Evolutionary conservation across 2,329 filamentous ascomycete species (phyloP).

Genomic region (Hymenoscyphus scutula): DNA sequence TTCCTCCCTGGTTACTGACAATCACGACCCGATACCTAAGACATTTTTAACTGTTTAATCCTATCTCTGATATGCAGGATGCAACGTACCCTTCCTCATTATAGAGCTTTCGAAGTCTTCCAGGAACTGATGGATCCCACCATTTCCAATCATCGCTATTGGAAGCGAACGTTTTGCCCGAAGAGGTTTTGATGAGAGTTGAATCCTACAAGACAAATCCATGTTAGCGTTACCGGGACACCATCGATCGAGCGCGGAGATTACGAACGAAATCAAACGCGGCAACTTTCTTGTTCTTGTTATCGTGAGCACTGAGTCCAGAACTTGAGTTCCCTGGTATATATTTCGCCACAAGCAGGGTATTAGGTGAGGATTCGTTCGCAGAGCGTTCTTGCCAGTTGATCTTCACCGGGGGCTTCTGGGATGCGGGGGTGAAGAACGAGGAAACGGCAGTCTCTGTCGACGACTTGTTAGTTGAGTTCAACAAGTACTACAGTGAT

Average conservation of each 20-base stretch:
- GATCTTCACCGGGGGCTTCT: conserved; percentile 77
- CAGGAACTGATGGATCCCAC: conserved; percentile 76
- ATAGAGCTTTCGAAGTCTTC: conserved; percentile 64
- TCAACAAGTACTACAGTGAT: not conserved
- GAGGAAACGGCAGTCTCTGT: conserved; percentile 68
- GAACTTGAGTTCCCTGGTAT: conserved; percentile 41
- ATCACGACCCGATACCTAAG: conserved; percentile 71
- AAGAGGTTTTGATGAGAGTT: conserved; percentile 77
- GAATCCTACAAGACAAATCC: conserved; percentile 60
- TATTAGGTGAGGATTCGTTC: conserved; percentile 47
- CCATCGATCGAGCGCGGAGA: not conserved
- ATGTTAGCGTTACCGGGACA: conserved; percentile 8
- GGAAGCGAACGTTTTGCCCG: conserved; percentile 74
- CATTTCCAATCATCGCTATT: conserved; percentile 85
- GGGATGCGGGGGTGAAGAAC: conserved; percentile 84
- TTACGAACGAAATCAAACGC: conserved; percentile 63
- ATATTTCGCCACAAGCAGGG: conserved; percentile 75
- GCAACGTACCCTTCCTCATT: conserved; percentile 58
- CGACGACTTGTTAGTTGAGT: not conserved
- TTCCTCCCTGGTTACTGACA: conserved; percentile 84
- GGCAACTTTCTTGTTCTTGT: conserved; percentile 58
- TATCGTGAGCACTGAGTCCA: conserved; percentile 15
- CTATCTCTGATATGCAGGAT: not conserved
- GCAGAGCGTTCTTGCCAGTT: conserved; percentile 67
- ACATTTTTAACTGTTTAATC: conserved; percentile 4